Percentiles rank a stretch among this genome's conserved stretches.
Evolutionary conservation across 164 flowering plant genomes (phyloP).

Genomic region (Magnolia changhungtana): DNA sequence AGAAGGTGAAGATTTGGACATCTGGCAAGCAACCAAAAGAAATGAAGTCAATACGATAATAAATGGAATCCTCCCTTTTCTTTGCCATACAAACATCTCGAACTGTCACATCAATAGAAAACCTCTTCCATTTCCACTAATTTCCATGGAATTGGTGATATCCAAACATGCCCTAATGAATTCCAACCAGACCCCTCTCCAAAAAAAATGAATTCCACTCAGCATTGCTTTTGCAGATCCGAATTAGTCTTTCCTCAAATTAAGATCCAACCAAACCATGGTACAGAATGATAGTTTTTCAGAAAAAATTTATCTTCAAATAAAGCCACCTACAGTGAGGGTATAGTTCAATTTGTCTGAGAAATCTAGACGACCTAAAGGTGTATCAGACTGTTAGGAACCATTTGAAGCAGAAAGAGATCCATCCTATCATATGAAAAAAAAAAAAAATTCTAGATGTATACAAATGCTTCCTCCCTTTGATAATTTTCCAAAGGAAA

Average conservation of each 20-base stretch:
- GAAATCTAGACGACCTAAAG: neutral
- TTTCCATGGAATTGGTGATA: no score
- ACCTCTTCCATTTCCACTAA: no score
- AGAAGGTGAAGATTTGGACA: constrained; percentile 96
- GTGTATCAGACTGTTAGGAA: neutral
- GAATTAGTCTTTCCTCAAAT: neutral
- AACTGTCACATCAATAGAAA: no score
- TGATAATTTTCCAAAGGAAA: no score
- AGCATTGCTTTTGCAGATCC: neutral
- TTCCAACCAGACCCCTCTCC: no score
- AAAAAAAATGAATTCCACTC: no score
- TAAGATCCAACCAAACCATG: neutral
- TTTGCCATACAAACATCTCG: no score
- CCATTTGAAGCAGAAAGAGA: neutral
- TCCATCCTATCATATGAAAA: neutral
- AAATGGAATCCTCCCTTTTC: no score
- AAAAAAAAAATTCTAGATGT: no score
- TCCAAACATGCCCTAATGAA: no score
- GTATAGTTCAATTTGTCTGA: neutral
- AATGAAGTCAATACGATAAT: constrained; percentile 7
- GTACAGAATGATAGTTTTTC: neutral
- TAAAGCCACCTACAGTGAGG: neutral
- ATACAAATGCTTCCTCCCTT: no score
- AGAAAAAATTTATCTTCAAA: neutral
- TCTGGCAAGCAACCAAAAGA: constrained; percentile 41